A percentile compares a stretch with the other conserved stretches of the same genome.
These are phyloP conservation scores for Phalaenopsis hybrid DNA, from an alignment of 116 monocot genomes.

Conservation along the genomic window DNA sequence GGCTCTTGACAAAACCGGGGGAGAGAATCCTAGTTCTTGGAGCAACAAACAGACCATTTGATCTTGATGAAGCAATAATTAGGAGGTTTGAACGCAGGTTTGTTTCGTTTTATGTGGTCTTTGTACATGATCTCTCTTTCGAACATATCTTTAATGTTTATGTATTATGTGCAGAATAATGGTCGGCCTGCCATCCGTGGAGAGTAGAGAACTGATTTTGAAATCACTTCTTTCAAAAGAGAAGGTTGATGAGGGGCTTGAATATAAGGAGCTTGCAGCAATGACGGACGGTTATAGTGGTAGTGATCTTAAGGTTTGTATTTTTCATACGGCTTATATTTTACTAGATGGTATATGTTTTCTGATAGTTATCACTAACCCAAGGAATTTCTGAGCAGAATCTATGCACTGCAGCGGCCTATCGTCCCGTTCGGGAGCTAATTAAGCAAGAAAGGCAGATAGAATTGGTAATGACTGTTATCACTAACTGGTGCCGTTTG, in stretches of 20 bases:
- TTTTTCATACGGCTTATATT: not conserved
- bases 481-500: not conserved
- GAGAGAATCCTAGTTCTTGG: conserved; percentile 96
- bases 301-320: conserved; percentile 94
- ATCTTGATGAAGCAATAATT: conserved; percentile 97
- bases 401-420: conserved; percentile 87
- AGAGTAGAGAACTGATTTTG: conserved; percentile 80
- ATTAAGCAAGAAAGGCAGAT: conserved; percentile 75
- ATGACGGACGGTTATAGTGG: conserved; percentile 99
- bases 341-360: not conserved
- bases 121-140: not conserved
- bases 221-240: conserved; percentile 86
- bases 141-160: not conserved
- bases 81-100: conserved; percentile 96
- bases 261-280: conserved; percentile 79
- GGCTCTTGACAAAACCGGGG: conserved; percentile 66
- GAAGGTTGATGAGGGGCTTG: conserved; percentile 75
- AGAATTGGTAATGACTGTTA: conserved; percentile 52
- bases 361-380: not conserved
- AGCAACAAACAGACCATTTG: conserved; percentile 99
- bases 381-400: conserved; percentile 45
- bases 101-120: conserved; percentile 4
- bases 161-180: conserved; percentile 58
- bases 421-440: conserved; percentile 93
- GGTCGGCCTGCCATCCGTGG: conserved; percentile 82